Percentiles rank a stretch among this genome's conserved stretches.
Evolutionary conservation across 345 rosid species (phyloP).

Genomic region (Excoecaria cochinchinensis): DNA sequence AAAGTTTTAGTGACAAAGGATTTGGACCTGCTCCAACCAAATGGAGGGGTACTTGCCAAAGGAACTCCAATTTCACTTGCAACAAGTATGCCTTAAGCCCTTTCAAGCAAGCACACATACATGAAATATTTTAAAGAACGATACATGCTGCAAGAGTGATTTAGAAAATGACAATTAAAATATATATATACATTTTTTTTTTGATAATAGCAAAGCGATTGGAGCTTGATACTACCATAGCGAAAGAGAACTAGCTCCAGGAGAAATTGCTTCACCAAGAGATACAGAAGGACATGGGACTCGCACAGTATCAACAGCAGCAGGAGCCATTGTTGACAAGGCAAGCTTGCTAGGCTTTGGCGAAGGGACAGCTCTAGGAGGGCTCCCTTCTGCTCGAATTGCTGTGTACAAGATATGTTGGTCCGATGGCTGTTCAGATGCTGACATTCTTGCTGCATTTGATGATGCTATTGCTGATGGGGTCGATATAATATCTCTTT

Average conservation of each 20-base stretch:
- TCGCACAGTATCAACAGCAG: constrained; percentile 22
- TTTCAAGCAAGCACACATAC: too few species aligned
- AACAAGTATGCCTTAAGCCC: constrained; percentile 5
- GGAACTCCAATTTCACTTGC: constrained; percentile 7
- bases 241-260: neutral
- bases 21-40: constrained; percentile 15
- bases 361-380: constrained; percentile 16
- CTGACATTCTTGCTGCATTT: constrained; percentile 23
- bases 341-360: constrained; percentile 12
- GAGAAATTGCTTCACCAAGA: constrained; percentile 11
- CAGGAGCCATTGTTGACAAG: neutral
- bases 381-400: constrained; percentile 17
- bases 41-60: constrained; percentile 16
- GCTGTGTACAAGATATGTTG: constrained; percentile 22
- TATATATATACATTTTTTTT: too few species aligned
- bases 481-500: constrained; percentile 21
- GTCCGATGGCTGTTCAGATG: constrained; percentile 10
- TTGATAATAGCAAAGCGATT: constrained; percentile 5
- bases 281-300: constrained; percentile 19
- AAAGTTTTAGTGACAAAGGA: constrained; percentile 7
- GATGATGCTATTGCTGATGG: constrained; percentile 25
- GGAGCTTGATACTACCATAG: constrained; percentile 14
- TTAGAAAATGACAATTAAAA: too few species aligned
- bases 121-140: too few species aligned
- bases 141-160: too few species aligned